Conservation (phyloP, 768 basidiomycete species). For the Psilocybe cyanescens region DNA sequence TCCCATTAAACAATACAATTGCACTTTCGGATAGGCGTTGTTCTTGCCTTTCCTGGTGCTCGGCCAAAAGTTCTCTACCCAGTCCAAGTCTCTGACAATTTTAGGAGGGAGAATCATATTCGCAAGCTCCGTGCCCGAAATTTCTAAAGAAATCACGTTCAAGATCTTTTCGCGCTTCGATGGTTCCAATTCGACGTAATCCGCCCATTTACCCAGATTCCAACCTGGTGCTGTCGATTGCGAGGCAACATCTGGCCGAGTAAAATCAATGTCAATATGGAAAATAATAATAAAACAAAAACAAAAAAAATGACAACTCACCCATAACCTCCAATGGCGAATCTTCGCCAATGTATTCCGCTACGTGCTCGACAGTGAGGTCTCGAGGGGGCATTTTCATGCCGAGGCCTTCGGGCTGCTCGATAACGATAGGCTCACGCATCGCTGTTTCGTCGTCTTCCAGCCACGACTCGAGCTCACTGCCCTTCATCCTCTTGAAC, state of each 20-base stretch:
- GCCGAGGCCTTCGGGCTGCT: slow-evolving; percentile 78
- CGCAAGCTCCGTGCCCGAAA: slow-evolving; percentile 83
- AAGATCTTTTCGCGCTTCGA: slow-evolving; percentile 81
- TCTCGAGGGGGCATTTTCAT: slow-evolving; percentile 83
- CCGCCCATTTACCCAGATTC: slow-evolving; percentile 91
- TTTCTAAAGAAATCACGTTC: slow-evolving; percentile 95
- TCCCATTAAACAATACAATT: slow-evolving; percentile 96
- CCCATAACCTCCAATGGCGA: slow-evolving; percentile 91
- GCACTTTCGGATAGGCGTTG: slow-evolving; percentile 88
- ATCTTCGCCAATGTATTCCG: slow-evolving; percentile 76
- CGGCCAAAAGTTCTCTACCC: slow-evolving; percentile 98
- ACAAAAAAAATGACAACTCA: slow-evolving; percentile 33
- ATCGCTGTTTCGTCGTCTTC: slow-evolving; percentile 72
- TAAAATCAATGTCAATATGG: slow-evolving; percentile 1
- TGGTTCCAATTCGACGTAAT: slow-evolving; percentile 76
- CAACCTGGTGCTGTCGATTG: slow-evolving; percentile 87
- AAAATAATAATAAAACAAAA: not conserved
- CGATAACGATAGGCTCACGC: slow-evolving; percentile 84
- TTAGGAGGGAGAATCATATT: slow-evolving; percentile 82
- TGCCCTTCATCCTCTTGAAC: slow-evolving; percentile 71
- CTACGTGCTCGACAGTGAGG: slow-evolving; percentile 83
- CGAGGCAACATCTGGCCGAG: slow-evolving; percentile 74
- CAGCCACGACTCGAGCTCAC: slow-evolving; percentile 78
- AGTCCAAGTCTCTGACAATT: slow-evolving; percentile 88
- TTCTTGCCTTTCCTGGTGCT: slow-evolving; percentile 72